Conservation (phyloP, 2,329 filamentous ascomycete genomes). For the Fusarium mangiferae region DNA sequence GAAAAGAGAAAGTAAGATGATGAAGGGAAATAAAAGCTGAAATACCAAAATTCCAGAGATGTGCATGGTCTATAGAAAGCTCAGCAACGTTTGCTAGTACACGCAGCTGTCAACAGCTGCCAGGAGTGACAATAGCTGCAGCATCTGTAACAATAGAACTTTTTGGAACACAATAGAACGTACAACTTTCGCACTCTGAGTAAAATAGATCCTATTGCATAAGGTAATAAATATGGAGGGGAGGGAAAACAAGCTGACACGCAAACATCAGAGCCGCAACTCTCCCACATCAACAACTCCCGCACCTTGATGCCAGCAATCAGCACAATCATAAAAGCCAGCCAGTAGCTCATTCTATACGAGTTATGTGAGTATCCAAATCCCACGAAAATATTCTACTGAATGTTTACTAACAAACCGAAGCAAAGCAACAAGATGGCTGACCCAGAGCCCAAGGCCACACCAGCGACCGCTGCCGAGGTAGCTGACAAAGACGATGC, state of each 20-base stretch:
- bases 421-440: background rate
- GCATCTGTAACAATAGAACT: background rate
- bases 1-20: background rate
- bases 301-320: background rate
- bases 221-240: background rate
- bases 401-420: background rate
- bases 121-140: background rate
- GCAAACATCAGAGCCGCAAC: background rate
- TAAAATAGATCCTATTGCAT: background rate
- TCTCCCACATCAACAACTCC: background rate
- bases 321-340: background rate
- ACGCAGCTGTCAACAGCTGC: background rate
- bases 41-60: background rate
- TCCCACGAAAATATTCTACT: background rate
- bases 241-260: background rate
- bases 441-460: rapidly evolving
- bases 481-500: background rate
- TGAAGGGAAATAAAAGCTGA: background rate
- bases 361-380: background rate
- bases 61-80: background rate
- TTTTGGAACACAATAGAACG: background rate
- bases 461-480: background rate
- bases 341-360: too few species aligned
- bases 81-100: background rate
- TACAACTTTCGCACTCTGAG: background rate